phyloP scores from a whole-genome alignment of 306 rosid species.

The Delonix regia region DNA sequence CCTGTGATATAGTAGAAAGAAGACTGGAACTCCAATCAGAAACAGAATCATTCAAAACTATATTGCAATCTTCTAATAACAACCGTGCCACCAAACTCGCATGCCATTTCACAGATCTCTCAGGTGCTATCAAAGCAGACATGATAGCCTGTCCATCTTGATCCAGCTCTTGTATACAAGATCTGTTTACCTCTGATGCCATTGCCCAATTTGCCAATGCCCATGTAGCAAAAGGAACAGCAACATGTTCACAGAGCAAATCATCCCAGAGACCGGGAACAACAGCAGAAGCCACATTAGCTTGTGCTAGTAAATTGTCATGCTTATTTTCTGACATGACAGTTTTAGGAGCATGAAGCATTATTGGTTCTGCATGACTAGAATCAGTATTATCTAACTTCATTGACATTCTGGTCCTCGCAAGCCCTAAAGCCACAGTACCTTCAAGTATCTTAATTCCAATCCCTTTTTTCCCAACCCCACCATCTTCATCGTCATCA shows the following conservation, averaged over 20 bases:
- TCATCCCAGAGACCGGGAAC: constrained; percentile 99
- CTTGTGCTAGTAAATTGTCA: constrained; percentile 42
- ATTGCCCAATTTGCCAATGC: constrained; percentile 96
- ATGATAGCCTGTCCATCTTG: constrained; percentile 85
- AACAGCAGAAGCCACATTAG: constrained; percentile 60
- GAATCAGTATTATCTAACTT: constrained; percentile 49
- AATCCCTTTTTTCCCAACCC: constrained; percentile 68
- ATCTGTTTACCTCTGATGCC: constrained; percentile 75
- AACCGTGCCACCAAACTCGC: constrained; percentile 81
- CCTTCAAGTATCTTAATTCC: constrained; percentile 92
- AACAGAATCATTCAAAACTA: constrained; percentile 77
- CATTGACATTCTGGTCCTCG: constrained; percentile 54
- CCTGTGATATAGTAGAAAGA: constrained; percentile 85
- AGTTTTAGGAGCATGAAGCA: constrained; percentile 35
- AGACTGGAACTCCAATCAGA: constrained; percentile 91
- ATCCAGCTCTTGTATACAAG: constrained; percentile 79
- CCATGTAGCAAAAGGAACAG: constrained; percentile 98
- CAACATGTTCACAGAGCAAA: constrained; percentile 91
- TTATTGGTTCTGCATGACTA: constrained; percentile 38
- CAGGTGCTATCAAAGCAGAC: constrained; percentile 92
- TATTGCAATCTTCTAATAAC: constrained; percentile 73
- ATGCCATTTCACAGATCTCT: constrained; percentile 98
- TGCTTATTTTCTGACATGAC: constrained; percentile 47
- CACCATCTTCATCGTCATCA: constrained; percentile 65
- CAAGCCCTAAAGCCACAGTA: constrained; percentile 72